Evolutionary conservation across 176 grass and related monocot genomes (phyloP).

Genomic region (Guadua angustifolia): DNA sequence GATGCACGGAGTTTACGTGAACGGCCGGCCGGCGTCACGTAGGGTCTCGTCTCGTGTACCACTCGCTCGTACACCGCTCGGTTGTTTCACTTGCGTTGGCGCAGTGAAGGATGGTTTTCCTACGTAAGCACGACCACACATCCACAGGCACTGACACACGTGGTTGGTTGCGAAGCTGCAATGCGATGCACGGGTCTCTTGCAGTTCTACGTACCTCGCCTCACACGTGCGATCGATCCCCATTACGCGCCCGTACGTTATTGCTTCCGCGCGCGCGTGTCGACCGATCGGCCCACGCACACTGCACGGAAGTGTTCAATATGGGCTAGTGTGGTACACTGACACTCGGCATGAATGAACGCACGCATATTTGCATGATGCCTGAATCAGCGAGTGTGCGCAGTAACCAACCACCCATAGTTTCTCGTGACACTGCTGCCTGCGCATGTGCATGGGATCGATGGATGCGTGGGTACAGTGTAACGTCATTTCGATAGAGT

Average conservation of each 20-base stretch:
- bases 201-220: not conserved
- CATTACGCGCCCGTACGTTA: not conserved
- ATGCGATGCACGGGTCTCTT: not conserved
- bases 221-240: not conserved
- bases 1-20: slow-evolving; percentile 10
- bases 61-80: not conserved
- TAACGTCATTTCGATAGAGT: slow-evolving; percentile 7
- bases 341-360: not conserved
- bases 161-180: not conserved
- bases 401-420: not conserved
- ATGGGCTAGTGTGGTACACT: slow-evolving; percentile 1
- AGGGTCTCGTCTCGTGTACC: slow-evolving; percentile 22
- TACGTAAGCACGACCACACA: not conserved
- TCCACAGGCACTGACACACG: not conserved
- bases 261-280: not conserved
- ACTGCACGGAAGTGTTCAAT: slow-evolving; percentile 32
- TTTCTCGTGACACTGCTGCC: slow-evolving; percentile 34
- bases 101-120: not conserved
- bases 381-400: not conserved
- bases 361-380: not conserved
- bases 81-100: not conserved
- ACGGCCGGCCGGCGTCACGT: not conserved
- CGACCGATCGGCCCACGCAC: not conserved
- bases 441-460: slow-evolving; percentile 24
- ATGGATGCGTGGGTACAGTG: not conserved